Conservation (phyloP, 352 stramenopile species). For the Phytophthora constricta region DNA sequence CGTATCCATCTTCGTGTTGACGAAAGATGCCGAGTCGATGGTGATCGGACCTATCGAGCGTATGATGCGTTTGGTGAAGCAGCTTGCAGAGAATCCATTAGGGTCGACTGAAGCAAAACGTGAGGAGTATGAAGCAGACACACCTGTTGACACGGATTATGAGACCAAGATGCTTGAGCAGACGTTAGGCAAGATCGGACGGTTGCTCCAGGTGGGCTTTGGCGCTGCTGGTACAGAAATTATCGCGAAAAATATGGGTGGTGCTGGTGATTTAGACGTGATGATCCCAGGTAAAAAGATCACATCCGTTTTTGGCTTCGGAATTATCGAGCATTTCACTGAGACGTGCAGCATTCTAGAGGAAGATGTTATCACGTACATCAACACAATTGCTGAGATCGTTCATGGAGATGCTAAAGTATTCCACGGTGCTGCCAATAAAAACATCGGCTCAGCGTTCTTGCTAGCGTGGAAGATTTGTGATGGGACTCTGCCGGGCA, state of each 20-base stretch:
- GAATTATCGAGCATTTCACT: conserved; percentile 96
- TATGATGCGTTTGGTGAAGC: conserved; percentile 91
- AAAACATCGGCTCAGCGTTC: conserved; percentile 96
- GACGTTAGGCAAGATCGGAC: conserved; percentile 95
- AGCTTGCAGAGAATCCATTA: conserved; percentile 73
- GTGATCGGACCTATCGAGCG: conserved; percentile 97
- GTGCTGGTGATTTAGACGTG: conserved; percentile 93
- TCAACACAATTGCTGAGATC: conserved; percentile 97
- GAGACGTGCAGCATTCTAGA: conserved; percentile 92
- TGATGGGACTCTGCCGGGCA: conserved; percentile 84
- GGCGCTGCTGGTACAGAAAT: conserved; percentile 97
- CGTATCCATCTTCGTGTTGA: conserved; percentile 93
- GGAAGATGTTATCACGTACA: conserved; percentile 97
- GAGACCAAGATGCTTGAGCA: conserved; percentile 97
- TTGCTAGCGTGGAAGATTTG: conserved; percentile 97
- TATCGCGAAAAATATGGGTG: conserved; percentile 97
- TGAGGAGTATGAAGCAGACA: conserved; percentile 81
- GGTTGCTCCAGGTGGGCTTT: conserved; percentile 96
- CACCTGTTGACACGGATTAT: conserved; percentile 69
- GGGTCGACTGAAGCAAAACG: conserved; percentile 70
- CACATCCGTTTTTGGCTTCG: conserved; percentile 96
- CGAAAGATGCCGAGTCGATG: conserved; percentile 93
- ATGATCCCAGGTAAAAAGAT: conserved; percentile 98
- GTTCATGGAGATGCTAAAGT: conserved; percentile 94
- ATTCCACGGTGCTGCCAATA: conserved; percentile 96